Evolutionary conservation across 345 rosid species (phyloP), one percentile per base, ranked within the genome.

Genomic region (Corymbia maculata): DNA sequence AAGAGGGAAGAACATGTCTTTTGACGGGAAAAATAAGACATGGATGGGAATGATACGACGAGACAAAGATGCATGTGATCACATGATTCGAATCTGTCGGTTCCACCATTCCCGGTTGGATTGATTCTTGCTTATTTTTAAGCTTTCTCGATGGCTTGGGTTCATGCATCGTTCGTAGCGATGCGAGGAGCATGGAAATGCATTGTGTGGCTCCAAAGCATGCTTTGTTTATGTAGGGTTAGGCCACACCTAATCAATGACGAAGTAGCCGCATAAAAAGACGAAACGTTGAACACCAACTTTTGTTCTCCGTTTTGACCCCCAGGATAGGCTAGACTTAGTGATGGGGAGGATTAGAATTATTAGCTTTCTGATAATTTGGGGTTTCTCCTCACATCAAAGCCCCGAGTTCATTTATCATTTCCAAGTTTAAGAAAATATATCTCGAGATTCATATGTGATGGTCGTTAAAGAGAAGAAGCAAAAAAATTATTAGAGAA

Each of bases 21-120:
- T 30, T 8, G 52, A 36, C 66, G 85, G 85, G 87, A 61, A 87
- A 87, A 44, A 19, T 19, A 19, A 75, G 84, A 36, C 15, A 75
- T 10, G 84, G 49, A 75, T 19, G 84, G 84, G 82, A 36, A 36
- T 36, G 84, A 22, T 42, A 19, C 49, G 84, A 21, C 47, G 49
- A 19, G 84, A 75, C 84, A 75, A 75, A 86, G 79, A 88, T 90
- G 90, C 95, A 91, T 91, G 95, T 93, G 94, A 89, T 44, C 95
- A 91, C 94, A 89, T 92, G 95, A 87, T 64, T 50, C 85, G 79
- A 86, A 75, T 85, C 91, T 13, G 93, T 90, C 90, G 89, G 92
- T 88, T 91, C 94, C 93, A 86, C 92, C 88, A 89, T 85, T 52
- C 87, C 64, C 90, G 92, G 14, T 75, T 5, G 13, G 84, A 75